Conservation (phyloP, 1,284 basidiomycete species). For the Naganishia liquefaciens region DNA sequence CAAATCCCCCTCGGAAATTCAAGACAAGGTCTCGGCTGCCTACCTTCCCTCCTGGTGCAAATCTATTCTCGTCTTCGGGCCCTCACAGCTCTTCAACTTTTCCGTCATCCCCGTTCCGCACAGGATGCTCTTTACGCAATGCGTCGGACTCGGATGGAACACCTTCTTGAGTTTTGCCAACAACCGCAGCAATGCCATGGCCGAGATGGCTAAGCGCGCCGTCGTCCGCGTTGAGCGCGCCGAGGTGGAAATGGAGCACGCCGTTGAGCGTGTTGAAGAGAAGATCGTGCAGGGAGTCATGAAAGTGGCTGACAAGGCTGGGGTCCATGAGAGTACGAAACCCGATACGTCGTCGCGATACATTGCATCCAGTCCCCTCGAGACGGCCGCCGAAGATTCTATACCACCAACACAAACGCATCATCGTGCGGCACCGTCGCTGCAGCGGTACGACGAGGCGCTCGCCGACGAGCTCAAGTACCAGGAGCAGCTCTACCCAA, state of each 20-base stretch:
- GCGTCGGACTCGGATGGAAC: slow-evolving; percentile 82
- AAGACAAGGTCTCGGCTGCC: slow-evolving; percentile 46
- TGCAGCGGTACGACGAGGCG: slow-evolving; percentile 42
- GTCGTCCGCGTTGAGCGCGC: slow-evolving; percentile 13
- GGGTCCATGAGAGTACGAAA: not conserved
- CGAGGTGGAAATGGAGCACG: slow-evolving; percentile 24
- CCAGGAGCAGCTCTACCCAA: slow-evolving; percentile 60
- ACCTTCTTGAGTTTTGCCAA: slow-evolving; percentile 46
- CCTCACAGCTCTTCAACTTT: slow-evolving; percentile 80
- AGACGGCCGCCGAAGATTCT: not conserved
- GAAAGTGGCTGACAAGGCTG: slow-evolving; percentile 8
- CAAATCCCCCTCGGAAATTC: slow-evolving; percentile 42
- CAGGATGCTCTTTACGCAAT: slow-evolving; percentile 71
- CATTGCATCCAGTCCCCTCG: slow-evolving; percentile 21
- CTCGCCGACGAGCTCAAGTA: slow-evolving; percentile 49
- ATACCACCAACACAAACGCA: not conserved
- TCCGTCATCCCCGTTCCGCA: slow-evolving; percentile 73
- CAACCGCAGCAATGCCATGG: slow-evolving; percentile 42
- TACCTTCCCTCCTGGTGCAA: slow-evolving; percentile 33
- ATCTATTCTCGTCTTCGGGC: slow-evolving; percentile 45
- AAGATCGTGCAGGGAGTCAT: slow-evolving; percentile 6
- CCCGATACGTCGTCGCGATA: not conserved
- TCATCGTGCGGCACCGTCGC: slow-evolving; percentile 32
- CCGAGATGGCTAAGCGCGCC: slow-evolving; percentile 2
- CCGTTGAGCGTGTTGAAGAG: slow-evolving; percentile 16